Conservation (phyloP, 345 rosid genomes). For the Acer campestre region DNA sequence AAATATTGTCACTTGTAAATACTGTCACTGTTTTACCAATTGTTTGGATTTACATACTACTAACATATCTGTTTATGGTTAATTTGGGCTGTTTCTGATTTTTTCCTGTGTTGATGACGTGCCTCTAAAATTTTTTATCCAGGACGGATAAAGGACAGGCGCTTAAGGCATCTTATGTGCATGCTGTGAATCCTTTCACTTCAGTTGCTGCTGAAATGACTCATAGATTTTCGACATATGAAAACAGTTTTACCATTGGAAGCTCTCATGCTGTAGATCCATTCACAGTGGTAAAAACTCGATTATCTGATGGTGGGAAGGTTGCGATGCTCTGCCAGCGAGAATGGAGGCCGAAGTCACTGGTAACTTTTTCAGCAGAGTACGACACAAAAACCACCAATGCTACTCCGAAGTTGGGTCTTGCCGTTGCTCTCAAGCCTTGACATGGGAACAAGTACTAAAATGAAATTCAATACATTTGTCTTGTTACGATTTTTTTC, state of each 20-base stretch:
- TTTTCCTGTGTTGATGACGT: neutral
- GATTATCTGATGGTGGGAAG: conserved; percentile 62
- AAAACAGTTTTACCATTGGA: conserved; percentile 66
- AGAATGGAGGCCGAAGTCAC: conserved; percentile 84
- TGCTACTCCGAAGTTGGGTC: conserved; percentile 69
- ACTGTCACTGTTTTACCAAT: neutral
- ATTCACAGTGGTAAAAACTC: conserved; percentile 55
- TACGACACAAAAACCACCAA: conserved; percentile 56
- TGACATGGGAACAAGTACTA: conserved; percentile 27
- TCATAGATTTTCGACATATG: conserved; percentile 58
- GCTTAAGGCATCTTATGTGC: conserved; percentile 67
- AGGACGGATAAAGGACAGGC: conserved; percentile 82
- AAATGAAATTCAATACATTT: conserved; percentile 18
- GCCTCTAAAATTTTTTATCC: conserved; percentile 10
- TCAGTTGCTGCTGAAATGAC: conserved; percentile 76
- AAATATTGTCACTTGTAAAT: neutral
- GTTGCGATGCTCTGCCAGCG: conserved; percentile 62
- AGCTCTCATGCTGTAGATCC: conserved; percentile 60
- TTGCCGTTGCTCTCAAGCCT: conserved; percentile 77
- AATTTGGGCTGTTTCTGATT: neutral
- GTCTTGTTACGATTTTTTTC: conserved; percentile 19
- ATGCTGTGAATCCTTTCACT: conserved; percentile 54
- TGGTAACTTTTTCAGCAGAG: conserved; percentile 68
- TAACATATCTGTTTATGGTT: neutral
- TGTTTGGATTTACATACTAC: neutral